A percentile compares a stretch with the other conserved stretches of the same genome.
Conservation (phyloP, 1,284 basidiomycete genomes). For the Ustilago hordei region DNA sequence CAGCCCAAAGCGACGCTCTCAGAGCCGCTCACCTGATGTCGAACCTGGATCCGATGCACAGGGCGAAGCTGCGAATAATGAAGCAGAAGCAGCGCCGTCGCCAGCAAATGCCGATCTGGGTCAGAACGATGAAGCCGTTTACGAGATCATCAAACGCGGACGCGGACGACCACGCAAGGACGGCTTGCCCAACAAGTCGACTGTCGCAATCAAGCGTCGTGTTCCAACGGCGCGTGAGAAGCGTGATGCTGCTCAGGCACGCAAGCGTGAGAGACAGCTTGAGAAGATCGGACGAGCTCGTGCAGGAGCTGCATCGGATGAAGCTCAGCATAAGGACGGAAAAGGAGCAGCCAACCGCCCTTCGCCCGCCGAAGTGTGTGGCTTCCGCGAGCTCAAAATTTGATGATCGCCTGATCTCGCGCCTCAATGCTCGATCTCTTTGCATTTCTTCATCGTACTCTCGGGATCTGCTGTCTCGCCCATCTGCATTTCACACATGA, state of each 20-base stretch:
- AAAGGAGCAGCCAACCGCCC: slow-evolving; percentile 15
- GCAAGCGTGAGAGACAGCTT: slow-evolving; percentile 49
- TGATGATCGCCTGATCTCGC: slow-evolving; percentile 8
- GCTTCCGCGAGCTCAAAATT: slow-evolving; percentile 60
- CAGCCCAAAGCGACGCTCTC: slow-evolving; percentile 57
- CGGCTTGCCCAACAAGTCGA: slow-evolving; percentile 53
- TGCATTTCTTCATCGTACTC: neutral
- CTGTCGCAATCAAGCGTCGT: slow-evolving; percentile 40
- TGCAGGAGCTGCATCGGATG: slow-evolving; percentile 8
- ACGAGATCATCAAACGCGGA: slow-evolving; percentile 50
- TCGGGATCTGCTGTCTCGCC: neutral
- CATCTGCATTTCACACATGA: slow-evolving; percentile 1
- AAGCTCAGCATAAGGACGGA: neutral
- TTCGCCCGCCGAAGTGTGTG: slow-evolving; percentile 51
- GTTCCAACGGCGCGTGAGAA: slow-evolving; percentile 49
- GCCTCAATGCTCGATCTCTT: slow-evolving; percentile 2
- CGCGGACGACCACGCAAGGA: slow-evolving; percentile 50
- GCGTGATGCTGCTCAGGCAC: slow-evolving; percentile 44
- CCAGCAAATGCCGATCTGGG: slow-evolving; percentile 4
- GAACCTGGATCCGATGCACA: slow-evolving; percentile 13
- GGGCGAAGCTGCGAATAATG: neutral
- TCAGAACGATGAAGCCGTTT: slow-evolving; percentile 15
- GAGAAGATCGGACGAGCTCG: slow-evolving; percentile 32
- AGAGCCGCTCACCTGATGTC: slow-evolving; percentile 50
- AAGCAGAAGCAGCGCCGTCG: neutral